These are phyloP conservation scores for Populus hybrid DNA, from an alignment of 441 rosid genomes.

Conservation along the genomic window DNA sequence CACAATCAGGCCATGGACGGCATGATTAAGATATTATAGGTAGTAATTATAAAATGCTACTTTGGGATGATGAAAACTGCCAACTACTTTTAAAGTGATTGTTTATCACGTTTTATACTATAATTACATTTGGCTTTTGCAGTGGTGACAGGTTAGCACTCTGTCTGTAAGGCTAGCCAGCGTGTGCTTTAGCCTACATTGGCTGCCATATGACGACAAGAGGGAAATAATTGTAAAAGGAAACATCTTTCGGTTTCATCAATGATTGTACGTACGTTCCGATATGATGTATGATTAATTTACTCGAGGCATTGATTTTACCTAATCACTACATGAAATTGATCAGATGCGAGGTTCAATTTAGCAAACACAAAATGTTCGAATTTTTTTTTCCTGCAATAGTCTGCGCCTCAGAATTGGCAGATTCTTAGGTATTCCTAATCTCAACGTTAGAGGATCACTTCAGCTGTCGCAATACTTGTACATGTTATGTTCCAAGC, in stretches of 20 bases:
- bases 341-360: background rate
- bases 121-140: background rate
- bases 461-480: slow-evolving; percentile 6
- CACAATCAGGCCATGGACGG: background rate
- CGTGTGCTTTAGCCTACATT: background rate
- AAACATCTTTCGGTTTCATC: background rate
- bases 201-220: background rate
- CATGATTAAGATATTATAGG: background rate
- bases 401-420: background rate
- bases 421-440: background rate
- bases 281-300: background rate
- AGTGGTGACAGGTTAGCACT: background rate
- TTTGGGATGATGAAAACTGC: background rate
- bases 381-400: background rate
- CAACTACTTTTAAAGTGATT: background rate
- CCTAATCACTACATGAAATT: background rate
- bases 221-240: background rate
- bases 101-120: background rate
- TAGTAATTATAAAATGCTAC: background rate
- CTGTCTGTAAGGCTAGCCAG: background rate
- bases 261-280: background rate
- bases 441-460: background rate
- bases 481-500: background rate
- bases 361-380: background rate
- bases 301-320: background rate